Conservation (phyloP, 2,329 filamentous ascomycete genomes). For the Curvularia hawaiiensis region DNA sequence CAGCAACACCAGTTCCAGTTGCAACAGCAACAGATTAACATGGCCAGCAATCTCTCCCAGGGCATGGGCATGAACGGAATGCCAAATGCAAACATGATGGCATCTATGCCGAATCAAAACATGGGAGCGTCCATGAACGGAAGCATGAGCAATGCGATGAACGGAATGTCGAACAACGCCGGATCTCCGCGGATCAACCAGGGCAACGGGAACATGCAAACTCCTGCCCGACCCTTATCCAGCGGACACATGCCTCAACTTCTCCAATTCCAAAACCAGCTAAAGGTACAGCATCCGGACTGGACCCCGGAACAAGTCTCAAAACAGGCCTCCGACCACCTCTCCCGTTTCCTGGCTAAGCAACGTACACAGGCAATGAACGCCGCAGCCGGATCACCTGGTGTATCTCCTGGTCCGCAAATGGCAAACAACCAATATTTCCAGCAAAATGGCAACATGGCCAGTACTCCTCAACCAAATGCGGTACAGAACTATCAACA, state of each 20-base stretch:
- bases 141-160: constrained; percentile 40
- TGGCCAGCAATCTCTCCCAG: constrained; percentile 41
- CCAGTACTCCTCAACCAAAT: constrained; percentile 39
- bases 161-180: constrained; percentile 42
- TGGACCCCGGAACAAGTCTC: constrained; percentile 43
- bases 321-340: constrained; percentile 44
- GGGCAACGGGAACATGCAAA: constrained; percentile 38
- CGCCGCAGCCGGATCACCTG: constrained; percentile 42
- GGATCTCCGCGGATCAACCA: constrained; percentile 44
- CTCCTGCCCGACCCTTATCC: constrained; percentile 35
- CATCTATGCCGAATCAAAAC: constrained; percentile 37
- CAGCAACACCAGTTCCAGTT: constrained; percentile 45
- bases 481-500: constrained; percentile 46
- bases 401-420: constrained; percentile 39
- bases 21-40: constrained; percentile 47
- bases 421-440: constrained; percentile 44
- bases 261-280: constrained; percentile 37
- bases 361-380: constrained; percentile 46
- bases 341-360: constrained; percentile 39
- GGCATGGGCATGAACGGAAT: constrained; percentile 43
- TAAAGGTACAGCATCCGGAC: constrained; percentile 45
- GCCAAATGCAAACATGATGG: constrained; percentile 45
- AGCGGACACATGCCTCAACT: constrained; percentile 44
- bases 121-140: constrained; percentile 43
- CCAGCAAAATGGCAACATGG: constrained; percentile 37